These are phyloP conservation scores for Xylaria scruposa DNA, from an alignment of 495 filamentous ascomycete genomes.

Conservation along the genomic window DNA sequence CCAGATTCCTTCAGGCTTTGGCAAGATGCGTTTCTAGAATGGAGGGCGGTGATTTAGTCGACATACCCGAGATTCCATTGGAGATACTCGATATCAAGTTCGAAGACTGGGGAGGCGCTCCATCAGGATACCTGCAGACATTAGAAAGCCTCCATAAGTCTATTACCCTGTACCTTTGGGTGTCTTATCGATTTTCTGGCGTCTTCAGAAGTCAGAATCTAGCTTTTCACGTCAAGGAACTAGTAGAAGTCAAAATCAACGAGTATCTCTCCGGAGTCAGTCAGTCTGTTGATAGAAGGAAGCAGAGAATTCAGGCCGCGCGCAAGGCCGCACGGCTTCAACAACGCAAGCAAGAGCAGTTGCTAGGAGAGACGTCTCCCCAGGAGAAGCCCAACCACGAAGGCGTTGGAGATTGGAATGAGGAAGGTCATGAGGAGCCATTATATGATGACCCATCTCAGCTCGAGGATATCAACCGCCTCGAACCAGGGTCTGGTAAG, in stretches of 20 bases:
- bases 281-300: conserved; percentile 29
- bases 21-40: conserved; percentile 72
- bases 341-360: conserved; percentile 22
- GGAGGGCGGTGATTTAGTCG: conserved; percentile 66
- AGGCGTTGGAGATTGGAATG: conserved; percentile 30
- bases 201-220: conserved; percentile 80
- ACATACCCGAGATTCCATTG: conserved; percentile 68
- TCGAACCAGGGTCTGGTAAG: not conserved
- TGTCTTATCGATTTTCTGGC: conserved; percentile 74
- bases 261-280: conserved; percentile 58
- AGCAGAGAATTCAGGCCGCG: conserved; percentile 26
- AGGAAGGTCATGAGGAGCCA: conserved; percentile 41
- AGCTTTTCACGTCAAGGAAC: conserved; percentile 77
- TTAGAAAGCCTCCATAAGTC: conserved; percentile 82
- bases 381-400: conserved; percentile 29
- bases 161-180: conserved; percentile 86
- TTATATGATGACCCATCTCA: conserved; percentile 30
- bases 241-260: conserved; percentile 82
- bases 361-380: conserved; percentile 29
- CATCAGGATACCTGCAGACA: conserved; percentile 61
- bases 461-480: conserved; percentile 13
- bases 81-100: conserved; percentile 65
- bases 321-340: conserved; percentile 32
- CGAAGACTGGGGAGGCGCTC: conserved; percentile 45
- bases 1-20: conserved; percentile 59